Conservation (phyloP, 768 basidiomycete species). For the Podaxis pistillaris region DNA sequence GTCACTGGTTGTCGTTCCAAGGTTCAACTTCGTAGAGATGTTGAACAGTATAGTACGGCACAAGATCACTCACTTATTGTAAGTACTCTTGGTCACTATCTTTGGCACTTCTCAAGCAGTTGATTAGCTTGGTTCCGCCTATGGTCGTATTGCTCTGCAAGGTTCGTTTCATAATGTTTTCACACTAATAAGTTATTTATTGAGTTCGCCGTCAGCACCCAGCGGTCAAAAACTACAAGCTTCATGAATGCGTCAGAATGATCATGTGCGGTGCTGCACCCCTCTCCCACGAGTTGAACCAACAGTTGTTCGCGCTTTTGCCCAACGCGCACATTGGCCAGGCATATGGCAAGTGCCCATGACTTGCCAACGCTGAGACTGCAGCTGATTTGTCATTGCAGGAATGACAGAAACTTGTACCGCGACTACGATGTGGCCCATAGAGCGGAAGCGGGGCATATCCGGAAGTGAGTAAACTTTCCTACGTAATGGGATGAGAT, state of each 20-base stretch:
- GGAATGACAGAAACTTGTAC: constrained; percentile 70
- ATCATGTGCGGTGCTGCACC: constrained; percentile 62
- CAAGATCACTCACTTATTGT: constrained; percentile 55
- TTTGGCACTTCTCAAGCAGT: background rate
- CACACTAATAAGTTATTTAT: background rate
- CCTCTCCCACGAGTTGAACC: constrained; percentile 50
- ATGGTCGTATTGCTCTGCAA: constrained; percentile 58
- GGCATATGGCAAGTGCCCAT: constrained; percentile 44
- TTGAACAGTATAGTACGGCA: constrained; percentile 59
- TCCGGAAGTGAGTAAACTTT: constrained; percentile 43
- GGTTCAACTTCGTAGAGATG: constrained; percentile 62
- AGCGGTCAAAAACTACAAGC: constrained; percentile 46
- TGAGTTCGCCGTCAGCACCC: constrained; percentile 38
- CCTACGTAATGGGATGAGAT: background rate
- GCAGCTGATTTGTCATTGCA: constrained; percentile 21
- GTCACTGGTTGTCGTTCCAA: constrained; percentile 57
- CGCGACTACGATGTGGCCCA: constrained; percentile 47
- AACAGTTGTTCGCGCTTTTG: constrained; percentile 47
- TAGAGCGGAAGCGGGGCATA: constrained; percentile 44
- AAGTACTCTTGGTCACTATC: constrained; percentile 14
- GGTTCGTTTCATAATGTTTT: constrained; percentile 24
- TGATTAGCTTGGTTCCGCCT: constrained; percentile 53
- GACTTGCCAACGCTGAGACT: background rate
- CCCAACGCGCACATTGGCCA: constrained; percentile 57
- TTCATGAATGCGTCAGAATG: constrained; percentile 39